Base-by-base conservation (phyloP, 495 filamentous ascomycete genomes). In the Mytilinidion resinicola region DNA sequence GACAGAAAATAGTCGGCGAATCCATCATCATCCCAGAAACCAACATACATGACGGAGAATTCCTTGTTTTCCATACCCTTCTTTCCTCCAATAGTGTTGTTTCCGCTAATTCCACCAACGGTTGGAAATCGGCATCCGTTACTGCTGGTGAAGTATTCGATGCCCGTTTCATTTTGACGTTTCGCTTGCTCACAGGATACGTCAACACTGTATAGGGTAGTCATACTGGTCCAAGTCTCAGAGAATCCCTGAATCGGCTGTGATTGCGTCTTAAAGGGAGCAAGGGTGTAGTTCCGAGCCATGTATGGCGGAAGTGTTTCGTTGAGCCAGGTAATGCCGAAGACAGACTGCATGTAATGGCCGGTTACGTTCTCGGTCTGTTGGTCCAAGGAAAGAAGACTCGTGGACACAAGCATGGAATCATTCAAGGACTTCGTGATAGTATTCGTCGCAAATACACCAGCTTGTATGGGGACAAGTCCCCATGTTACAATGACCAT, bases 401-500 rank as follows among this genome's bases (percentile, higher is more conserved):
- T 11, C 1, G 71, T 64, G 4, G 59, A 53, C 9, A 54, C 52
- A 6, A 34, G 20, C 21, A 70, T 63, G 1, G 19, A 10, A 3
- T 59, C 52, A 11, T 38, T 8, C 0, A 54, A 56, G 0, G 54
- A 55, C 3, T 55, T 39, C 0, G 47, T 52, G 1, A 73, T 60
- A 0, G 50, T 51, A 0, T 61, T 33, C 0, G 61, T 70, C 19
- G 65, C 63, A 35, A 80, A 73, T 30, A 79, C 70, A 9, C 71
- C 70, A 30, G 72, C 60, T 50, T 76, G 72, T 2, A 73, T 49
- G 0, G 77, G 77, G 17, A 74, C 76, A 6, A 80, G 55, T 14
- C 70, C 64, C 75, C 74, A 77, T 43, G 74, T 75, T 9, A 79
- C 64, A 6, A 75, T 21, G 8, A 78, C 65, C 42, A 75, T 70